Percentiles rank a stretch among this genome's conserved stretches.
phyloP scores from a whole-genome alignment of 768 basidiomycete species.

The Leucocoprinus birnbaumii region DNA sequence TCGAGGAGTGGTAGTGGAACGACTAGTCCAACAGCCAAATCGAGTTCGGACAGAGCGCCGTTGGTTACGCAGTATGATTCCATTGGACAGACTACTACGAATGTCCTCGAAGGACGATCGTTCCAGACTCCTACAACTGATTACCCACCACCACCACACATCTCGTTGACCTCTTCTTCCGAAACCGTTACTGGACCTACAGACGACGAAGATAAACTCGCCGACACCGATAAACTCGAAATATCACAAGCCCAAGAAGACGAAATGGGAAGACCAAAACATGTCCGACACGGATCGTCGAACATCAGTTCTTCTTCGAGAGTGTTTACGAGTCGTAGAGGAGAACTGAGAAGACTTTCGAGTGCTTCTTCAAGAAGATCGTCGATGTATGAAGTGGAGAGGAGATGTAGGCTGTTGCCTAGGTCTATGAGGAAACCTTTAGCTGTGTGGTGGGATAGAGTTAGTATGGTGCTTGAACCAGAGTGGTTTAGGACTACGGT shows the following conservation, averaged over 20 bases:
- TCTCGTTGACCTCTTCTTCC: not conserved
- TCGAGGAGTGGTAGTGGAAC: not conserved
- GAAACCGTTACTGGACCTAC: not conserved
- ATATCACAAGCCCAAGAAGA: no score
- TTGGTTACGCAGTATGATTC: slow-evolving; percentile 7
- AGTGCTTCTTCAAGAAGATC: slow-evolving; percentile 28
- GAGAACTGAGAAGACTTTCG: slow-evolving; percentile 6
- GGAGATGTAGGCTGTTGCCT: slow-evolving; percentile 44
- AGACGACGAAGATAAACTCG: no score
- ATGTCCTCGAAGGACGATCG: slow-evolving; percentile 7
- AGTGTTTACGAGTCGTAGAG: not conserved
- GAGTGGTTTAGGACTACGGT: slow-evolving; percentile 78
- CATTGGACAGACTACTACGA: not conserved
- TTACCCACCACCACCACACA: not conserved
- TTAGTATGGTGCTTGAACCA: slow-evolving; percentile 67
- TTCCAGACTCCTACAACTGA: not conserved
- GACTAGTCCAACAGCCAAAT: slow-evolving; percentile 13
- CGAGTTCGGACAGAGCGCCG: slow-evolving; percentile 1
- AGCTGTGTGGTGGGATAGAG: slow-evolving; percentile 65
- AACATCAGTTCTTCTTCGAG: no score
- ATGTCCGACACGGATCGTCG: no score
- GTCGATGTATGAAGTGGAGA: slow-evolving; percentile 40
- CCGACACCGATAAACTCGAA: no score
- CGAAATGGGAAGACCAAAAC: no score
- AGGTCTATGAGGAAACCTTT: slow-evolving; percentile 55